Conservation (phyloP, 2,329 filamentous ascomycete species). For the Fusarium clavum region DNA sequence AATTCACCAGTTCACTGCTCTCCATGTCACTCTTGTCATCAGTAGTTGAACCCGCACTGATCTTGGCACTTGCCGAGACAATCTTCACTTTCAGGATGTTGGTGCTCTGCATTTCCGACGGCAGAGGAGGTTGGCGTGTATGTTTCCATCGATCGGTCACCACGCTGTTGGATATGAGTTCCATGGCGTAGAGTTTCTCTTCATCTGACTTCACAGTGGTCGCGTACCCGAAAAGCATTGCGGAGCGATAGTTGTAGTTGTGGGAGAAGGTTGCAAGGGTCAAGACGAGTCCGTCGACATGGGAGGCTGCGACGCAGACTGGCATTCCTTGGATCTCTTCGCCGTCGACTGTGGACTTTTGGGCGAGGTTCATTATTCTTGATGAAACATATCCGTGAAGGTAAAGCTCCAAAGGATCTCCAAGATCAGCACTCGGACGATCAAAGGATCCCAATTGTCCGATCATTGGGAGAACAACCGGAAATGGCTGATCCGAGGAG, state of each 20-base stretch:
- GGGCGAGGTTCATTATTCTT: conserved; percentile 76
- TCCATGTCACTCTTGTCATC: conserved; percentile 63
- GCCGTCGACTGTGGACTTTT: neutral
- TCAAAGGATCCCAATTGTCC: conserved; percentile 82
- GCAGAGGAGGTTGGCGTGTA: conserved; percentile 75
- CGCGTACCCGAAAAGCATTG: conserved; percentile 80
- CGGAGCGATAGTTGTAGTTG: conserved; percentile 88
- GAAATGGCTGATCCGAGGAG: conserved; percentile 73
- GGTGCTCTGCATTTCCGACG: conserved; percentile 80
- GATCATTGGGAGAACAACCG: conserved; percentile 85
- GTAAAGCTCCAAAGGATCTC: conserved; percentile 79
- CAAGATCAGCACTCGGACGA: conserved; percentile 68
- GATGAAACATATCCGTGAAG: conserved; percentile 87
- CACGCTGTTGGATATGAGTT: conserved; percentile 80
- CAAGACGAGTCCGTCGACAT: conserved; percentile 83
- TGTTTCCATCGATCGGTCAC: conserved; percentile 76
- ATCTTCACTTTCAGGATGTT: conserved; percentile 77
- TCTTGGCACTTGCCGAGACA: conserved; percentile 79
- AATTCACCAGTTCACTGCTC: conserved; percentile 55
- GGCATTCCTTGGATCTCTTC: conserved; percentile 66
- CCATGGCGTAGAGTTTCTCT: conserved; percentile 84
- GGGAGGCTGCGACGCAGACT: conserved; percentile 77
- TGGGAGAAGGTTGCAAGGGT: conserved; percentile 83
- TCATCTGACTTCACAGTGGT: conserved; percentile 71
- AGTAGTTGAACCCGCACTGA: conserved; percentile 72